Evolutionary conservation across 768 basidiomycete species (phyloP).

Genomic region (Lactarius psammicola): DNA sequence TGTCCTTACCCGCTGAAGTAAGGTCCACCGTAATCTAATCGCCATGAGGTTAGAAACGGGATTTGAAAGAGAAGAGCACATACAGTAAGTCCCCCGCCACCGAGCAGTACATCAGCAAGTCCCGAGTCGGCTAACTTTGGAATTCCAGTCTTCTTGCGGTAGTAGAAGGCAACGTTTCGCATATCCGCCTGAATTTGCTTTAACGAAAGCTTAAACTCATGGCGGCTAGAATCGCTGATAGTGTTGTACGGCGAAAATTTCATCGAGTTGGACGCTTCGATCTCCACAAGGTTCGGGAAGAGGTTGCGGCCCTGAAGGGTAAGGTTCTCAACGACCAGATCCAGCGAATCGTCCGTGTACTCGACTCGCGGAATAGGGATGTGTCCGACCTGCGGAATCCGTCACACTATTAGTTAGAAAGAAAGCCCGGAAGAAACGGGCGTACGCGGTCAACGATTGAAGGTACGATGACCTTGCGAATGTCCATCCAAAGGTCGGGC

Average conservation of each 20-base stretch:
- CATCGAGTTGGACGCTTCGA: slow-evolving; percentile 79
- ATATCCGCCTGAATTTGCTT: slow-evolving; percentile 91
- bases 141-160: slow-evolving; percentile 80
- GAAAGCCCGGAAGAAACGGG: slow-evolving; percentile 4
- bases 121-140: slow-evolving; percentile 80
- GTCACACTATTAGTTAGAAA: background rate
- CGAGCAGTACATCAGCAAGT: slow-evolving; percentile 80
- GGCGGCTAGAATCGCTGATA: slow-evolving; percentile 55
- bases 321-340: slow-evolving; percentile 92
- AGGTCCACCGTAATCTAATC: slow-evolving; percentile 57
- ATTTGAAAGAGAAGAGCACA: slow-evolving; percentile 27
- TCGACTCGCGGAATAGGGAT: slow-evolving; percentile 92
- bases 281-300: slow-evolving; percentile 72
- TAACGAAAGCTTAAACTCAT: slow-evolving; percentile 73
- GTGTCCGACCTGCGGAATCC: slow-evolving; percentile 55
- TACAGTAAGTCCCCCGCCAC: slow-evolving; percentile 77
- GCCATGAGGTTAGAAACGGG: background rate
- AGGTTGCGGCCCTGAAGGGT: slow-evolving; percentile 85
- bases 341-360: slow-evolving; percentile 83
- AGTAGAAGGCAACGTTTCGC: slow-evolving; percentile 91
- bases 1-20: slow-evolving; percentile 59
- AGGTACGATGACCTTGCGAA: slow-evolving; percentile 80
- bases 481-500: slow-evolving; percentile 83
- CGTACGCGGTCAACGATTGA: slow-evolving; percentile 69
- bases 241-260: slow-evolving; percentile 79